Evolutionary conservation across 2,329 filamentous ascomycete genomes (phyloP).

Genomic region (Diplodia intermedia): DNA sequence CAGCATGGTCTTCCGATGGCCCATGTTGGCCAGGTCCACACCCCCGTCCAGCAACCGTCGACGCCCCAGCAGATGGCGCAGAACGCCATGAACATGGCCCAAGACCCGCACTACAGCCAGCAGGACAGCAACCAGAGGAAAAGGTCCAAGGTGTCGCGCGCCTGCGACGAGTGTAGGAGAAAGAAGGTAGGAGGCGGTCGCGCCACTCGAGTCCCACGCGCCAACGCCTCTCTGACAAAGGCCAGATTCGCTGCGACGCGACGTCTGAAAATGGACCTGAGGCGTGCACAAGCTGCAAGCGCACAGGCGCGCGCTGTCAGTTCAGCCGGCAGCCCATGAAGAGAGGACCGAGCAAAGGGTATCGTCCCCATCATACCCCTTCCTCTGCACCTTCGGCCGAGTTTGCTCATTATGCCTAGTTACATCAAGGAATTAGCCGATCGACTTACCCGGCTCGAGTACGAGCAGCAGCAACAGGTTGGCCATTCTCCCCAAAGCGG

Average conservation of each 20-base stretch:
- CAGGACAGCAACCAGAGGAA: slow-evolving; percentile 46
- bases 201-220: slow-evolving; percentile 27
- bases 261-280: slow-evolving; percentile 50
- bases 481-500: slow-evolving; percentile 28
- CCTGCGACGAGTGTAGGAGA: slow-evolving; percentile 51
- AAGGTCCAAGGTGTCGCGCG: slow-evolving; percentile 51
- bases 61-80: slow-evolving; percentile 51
- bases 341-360: slow-evolving; percentile 52
- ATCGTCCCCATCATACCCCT: slow-evolving; percentile 12
- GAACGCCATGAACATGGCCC: slow-evolving; percentile 47
- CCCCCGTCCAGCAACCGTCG: slow-evolving; percentile 45
- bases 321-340: slow-evolving; percentile 53
- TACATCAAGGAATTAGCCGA: slow-evolving; percentile 52
- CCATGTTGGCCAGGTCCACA: slow-evolving; percentile 46
- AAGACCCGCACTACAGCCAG: slow-evolving; percentile 44
- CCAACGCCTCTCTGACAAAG: background rate
- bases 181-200: slow-evolving; percentile 46
- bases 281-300: slow-evolving; percentile 50
- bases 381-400: background rate
- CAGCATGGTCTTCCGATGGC: slow-evolving; percentile 41
- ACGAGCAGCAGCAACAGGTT: slow-evolving; percentile 23
- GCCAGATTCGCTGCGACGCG: slow-evolving; percentile 50
- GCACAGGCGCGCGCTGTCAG: slow-evolving; percentile 49
- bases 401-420: slow-evolving; percentile 34
- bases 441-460: slow-evolving; percentile 47